Percentiles rank a stretch among this genome's conserved stretches.
These are phyloP conservation scores for Trematosphaeria pertusa DNA, from an alignment of 2,329 filamentous ascomycete species.

Conservation along the genomic window DNA sequence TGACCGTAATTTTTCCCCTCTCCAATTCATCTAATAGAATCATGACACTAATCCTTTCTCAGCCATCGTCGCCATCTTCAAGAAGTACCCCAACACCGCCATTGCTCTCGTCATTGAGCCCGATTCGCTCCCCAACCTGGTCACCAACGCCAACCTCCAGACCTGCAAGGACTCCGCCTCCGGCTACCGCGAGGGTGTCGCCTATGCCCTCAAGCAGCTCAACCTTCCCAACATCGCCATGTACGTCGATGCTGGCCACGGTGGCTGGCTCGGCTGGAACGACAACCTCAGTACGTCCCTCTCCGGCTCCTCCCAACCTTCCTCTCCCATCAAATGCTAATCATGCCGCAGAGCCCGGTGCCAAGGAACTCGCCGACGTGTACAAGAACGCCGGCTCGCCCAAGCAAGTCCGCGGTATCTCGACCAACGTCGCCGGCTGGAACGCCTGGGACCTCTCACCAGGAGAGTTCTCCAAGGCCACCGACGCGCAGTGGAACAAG, in stretches of 20 bases:
- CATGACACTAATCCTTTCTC: no score
- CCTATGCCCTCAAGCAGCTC: conserved; percentile 64
- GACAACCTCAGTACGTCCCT: conserved; percentile 59
- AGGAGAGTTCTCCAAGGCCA: conserved; percentile 44
- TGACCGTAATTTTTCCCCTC: conserved; percentile 47
- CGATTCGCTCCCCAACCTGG: conserved; percentile 69
- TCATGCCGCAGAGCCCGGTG: conserved; percentile 51
- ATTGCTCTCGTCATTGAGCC: conserved; percentile 61
- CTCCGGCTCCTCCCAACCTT: not conserved
- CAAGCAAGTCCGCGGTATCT: conserved; percentile 59
- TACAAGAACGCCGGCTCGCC: conserved; percentile 59
- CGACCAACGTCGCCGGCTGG: conserved; percentile 67
- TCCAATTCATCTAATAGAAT: not conserved
- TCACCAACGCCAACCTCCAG: conserved; percentile 64
- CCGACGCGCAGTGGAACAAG: conserved; percentile 49
- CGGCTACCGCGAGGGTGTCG: conserved; percentile 65
- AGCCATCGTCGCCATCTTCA: conserved; percentile 62
- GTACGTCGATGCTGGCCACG: conserved; percentile 71
- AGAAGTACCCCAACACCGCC: conserved; percentile 58
- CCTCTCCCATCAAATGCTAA: conserved; percentile 10
- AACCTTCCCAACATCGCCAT: conserved; percentile 69
- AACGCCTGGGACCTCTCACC: conserved; percentile 59
- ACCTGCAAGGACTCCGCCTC: conserved; percentile 64
- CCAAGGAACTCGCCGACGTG: conserved; percentile 56
- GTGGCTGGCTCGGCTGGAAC: conserved; percentile 70